Evolutionary conservation across 225 moss, liverwort and hornwort species (phyloP), one percentile per base, ranked within the genome.

Genomic region (Rhytidiadelphus loreus): DNA sequence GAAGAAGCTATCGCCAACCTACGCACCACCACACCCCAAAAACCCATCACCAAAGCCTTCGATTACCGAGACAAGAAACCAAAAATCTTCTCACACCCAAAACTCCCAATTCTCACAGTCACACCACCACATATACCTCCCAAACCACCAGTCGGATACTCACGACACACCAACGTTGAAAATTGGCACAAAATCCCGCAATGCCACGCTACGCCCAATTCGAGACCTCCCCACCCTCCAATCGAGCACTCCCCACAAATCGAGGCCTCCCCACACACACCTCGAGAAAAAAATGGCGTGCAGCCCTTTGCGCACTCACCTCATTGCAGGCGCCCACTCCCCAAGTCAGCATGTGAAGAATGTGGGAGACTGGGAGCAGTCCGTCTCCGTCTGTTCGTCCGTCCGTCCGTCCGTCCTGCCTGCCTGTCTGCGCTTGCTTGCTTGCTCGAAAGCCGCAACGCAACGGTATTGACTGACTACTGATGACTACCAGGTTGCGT

Each of bases 291-390:
- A 56, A 86, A 48, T 55, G 64, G 77, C 65, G 55, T 32, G 64
- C 16, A 12, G 77, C 46, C 16, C n/a, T 26, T 8, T 29, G 26
- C n/a, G 76, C 19, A 46, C 53, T 55, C 82, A 88, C 88, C 63
- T 82, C 88, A 82, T 82, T 53, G 75, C 74, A 61, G 73, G 61
- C 17, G 50, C 46, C 35, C 17, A 39, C 46, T 44, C 63, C 39
- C 50, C 71, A 82, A 82, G 82, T 87, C 87, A 81, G 81, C 88
- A 83, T 83, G 88, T 37, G 83, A 50, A 87, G 88, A 88, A 88
- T 88, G 75, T 88, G 76, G 64, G n/a, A n/a, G n/a, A n/a, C n/a
- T n/a, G n/a, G n/a, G 74, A 55, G 88, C 83, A 83, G 88, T 83
- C 1, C 63, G 82, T 82, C 33, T 39, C 44, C 25, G 32, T 55